Percentiles rank a stretch among this genome's conserved stretches.
Evolutionary conservation across 176 grass and related monocot species (phyloP).

Genomic region (Cocos nucifera): DNA sequence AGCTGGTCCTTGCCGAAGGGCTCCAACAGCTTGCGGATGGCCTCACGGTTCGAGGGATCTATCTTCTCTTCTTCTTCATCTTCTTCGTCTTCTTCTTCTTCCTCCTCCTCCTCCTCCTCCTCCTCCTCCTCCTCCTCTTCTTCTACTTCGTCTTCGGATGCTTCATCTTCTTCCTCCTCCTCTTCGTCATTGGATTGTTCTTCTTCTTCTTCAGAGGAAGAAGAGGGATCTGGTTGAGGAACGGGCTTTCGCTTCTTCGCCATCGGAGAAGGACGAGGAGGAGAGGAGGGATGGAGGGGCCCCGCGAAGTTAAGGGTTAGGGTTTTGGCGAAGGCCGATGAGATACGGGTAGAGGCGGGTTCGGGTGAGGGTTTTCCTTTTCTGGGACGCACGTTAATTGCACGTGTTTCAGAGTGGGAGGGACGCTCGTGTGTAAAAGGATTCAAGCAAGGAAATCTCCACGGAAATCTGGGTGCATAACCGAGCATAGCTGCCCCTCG

Average conservation of each 20-base stretch:
- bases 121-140: background rate
- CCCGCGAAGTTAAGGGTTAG: no score
- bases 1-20: slow-evolving; percentile 67
- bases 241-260: slow-evolving; percentile 19
- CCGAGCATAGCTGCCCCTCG: no score
- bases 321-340: no score
- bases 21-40: slow-evolving; percentile 37
- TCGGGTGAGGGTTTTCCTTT: no score
- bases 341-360: no score
- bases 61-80: slow-evolving; percentile 22
- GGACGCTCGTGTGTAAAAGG: no score
- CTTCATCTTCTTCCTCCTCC: slow-evolving; percentile 23
- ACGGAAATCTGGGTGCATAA: no score
- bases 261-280: background rate
- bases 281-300: no score
- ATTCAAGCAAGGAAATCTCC: no score
- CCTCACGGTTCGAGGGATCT: slow-evolving; percentile 20
- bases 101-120: background rate
- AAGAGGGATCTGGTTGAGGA: background rate
- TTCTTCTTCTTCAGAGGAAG: background rate
- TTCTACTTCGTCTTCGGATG: slow-evolving; percentile 2
- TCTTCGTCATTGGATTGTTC: slow-evolving; percentile 17
- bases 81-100: background rate
- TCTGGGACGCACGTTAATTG: no score
- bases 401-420: no score